These are phyloP conservation scores for Tetragonia tetragonoides DNA, from an alignment of 148 eudicot species.

Conservation along the genomic window DNA sequence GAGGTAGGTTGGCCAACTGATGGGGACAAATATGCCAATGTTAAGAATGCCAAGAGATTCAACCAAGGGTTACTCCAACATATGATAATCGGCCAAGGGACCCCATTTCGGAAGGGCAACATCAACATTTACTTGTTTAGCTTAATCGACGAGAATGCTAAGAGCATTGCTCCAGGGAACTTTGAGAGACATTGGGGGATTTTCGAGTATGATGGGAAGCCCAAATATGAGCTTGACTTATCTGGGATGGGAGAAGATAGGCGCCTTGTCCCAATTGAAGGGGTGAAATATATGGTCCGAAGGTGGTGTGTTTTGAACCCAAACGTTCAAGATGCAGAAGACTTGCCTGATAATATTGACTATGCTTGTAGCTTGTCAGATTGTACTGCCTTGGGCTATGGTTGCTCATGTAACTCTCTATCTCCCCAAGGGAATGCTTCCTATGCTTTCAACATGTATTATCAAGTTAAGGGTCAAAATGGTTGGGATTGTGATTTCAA, in stretches of 20 bases:
- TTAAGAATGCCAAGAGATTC: conserved; percentile 64
- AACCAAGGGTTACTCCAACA: conserved; percentile 78
- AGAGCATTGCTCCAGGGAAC: conserved; percentile 81
- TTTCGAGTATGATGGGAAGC: conserved; percentile 91
- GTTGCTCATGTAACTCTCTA: conserved; percentile 76
- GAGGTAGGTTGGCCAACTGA: conserved; percentile 99
- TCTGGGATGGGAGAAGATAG: conserved; percentile 45
- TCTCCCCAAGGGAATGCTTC: conserved; percentile 64
- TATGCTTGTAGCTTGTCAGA: conserved; percentile 91
- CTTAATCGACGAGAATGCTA: conserved; percentile 78
- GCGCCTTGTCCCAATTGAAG: conserved; percentile 60
- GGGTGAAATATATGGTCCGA: conserved; percentile 57
- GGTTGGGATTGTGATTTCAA: conserved; percentile 81
- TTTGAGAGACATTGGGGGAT: conserved; percentile 98
- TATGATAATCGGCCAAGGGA: conserved; percentile 57
- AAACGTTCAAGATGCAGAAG: conserved; percentile 33
- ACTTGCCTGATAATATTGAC: conserved; percentile 55
- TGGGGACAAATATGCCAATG: conserved; percentile 69
- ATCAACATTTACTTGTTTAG: conserved; percentile 72
- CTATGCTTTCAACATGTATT: conserved; percentile 95
- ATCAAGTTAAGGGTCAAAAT: conserved; percentile 65
- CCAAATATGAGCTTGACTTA: conserved; percentile 74
- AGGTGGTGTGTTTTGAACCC: conserved; percentile 85
- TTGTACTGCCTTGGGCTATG: conserved; percentile 86
- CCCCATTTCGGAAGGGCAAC: conserved; percentile 64